These are phyloP conservation scores for Melastoma candidum DNA, from an alignment of 441 rosid species.

Conservation along the genomic window DNA sequence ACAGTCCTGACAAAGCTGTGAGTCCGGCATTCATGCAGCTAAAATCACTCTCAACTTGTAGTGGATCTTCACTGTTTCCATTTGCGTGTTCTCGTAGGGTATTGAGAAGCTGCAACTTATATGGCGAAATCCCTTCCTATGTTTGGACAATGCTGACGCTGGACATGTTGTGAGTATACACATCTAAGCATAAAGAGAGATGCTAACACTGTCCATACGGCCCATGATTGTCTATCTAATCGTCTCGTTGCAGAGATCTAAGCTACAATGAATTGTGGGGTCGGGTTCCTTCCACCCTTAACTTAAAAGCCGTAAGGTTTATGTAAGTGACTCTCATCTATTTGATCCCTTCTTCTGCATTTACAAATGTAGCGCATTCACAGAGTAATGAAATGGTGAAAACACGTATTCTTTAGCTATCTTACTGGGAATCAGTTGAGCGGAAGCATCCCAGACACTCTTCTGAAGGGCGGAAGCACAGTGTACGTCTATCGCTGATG, in stretches of 20 bases:
- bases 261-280: constrained; percentile 72
- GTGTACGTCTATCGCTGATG: constrained; percentile 40
- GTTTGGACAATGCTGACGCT: constrained; percentile 11
- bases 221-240: background rate
- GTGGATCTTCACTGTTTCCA: background rate
- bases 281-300: constrained; percentile 32
- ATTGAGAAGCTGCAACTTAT: constrained; percentile 35
- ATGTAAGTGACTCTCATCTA: constrained; percentile 29
- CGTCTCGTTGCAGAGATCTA: constrained; percentile 50
- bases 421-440: constrained; percentile 50
- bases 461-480: constrained; percentile 53
- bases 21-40: constrained; percentile 4
- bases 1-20: constrained; percentile 16
- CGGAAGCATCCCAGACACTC: constrained; percentile 55
- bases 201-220: too few relatives aligned
- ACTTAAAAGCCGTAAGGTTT: constrained; percentile 32
- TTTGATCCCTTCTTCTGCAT: background rate
- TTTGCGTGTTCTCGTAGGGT: constrained; percentile 19
- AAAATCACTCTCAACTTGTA: background rate
- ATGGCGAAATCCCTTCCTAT: constrained; percentile 21
- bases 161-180: background rate
- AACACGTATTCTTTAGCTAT: constrained; percentile 34
- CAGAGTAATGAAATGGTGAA: constrained; percentile 3
- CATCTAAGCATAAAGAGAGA: too few relatives aligned
- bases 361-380: too few relatives aligned